Base-by-base conservation (phyloP, 2,329 filamentous ascomycete species). In the Phoma sp. region DNA sequence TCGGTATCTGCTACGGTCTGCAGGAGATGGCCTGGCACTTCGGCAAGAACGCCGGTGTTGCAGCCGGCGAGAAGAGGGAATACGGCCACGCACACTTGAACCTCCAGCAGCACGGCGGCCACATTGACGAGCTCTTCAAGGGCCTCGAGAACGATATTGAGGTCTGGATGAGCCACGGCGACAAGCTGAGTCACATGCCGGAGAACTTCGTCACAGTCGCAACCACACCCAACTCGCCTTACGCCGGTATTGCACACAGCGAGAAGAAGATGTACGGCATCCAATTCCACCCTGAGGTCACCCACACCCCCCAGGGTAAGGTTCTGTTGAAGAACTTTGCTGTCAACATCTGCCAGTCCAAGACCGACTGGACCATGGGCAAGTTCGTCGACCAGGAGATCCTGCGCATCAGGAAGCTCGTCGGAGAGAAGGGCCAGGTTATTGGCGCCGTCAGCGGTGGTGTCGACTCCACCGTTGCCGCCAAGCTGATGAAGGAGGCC, bases 261-360 rank as follows among this genome's bases (percentile, higher is more conserved):
- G 76, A 77, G 7, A 86, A 88, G 78, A 86, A 87, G 24, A 87
- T 90, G 64, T 96, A 87, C 68, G 90, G 89, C 49, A 84, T 96
- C 41, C 93, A 97, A 71, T 93, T 96, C 74, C 93, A 96, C 75
- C 92, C 93, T 1, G 93, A 97, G 73, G 83, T 96, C 49, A 87
- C 84, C 11, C 86, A 91, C 69, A 92, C 89, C 0, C 82, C 84
- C 7, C 80, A 83, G 51, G 92, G 93, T 30, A 88, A 73, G 8
- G 79, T 89, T 25, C 70, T 96, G 4, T 80, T 97, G 39, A 78
- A 83, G 70, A 98, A 98, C 81, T 98, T 97, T 69, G 87, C 86
- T 10, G 82, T 96, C 54, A 81, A 84, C 18, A 96, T 98, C 60
- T 98, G 93, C 76, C 83, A 85, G 27, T 91, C 89, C 4, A 77